phyloP scores from a whole-genome alignment of 2,329 filamentous ascomycete genomes.

The Paecilomyces sp. region DNA sequence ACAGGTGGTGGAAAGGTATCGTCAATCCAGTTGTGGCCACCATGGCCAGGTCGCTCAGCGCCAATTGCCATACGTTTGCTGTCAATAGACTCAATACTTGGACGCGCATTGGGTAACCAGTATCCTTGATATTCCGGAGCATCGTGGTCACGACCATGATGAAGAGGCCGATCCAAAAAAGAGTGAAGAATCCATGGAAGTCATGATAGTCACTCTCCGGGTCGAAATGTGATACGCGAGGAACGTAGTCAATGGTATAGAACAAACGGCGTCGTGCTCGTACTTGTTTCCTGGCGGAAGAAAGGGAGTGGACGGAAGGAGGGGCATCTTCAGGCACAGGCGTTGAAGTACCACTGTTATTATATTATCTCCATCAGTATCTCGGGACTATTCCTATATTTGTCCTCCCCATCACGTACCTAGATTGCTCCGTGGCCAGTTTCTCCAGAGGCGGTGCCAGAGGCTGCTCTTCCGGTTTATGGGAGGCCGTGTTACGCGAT shows the following conservation, averaged over 20 bases:
- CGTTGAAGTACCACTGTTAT: conserved; percentile 66
- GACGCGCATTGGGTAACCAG: conserved; percentile 75
- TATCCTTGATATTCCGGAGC: conserved; percentile 88
- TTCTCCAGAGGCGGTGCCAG: conserved; percentile 21
- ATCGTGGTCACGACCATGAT: conserved; percentile 97
- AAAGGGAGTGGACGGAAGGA: conserved; percentile 83
- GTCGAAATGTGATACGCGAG: conserved; percentile 92
- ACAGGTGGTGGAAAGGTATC: conserved; percentile 65
- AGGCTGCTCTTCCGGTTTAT: conserved; percentile 18
- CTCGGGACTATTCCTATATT: background rate
- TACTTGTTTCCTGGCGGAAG: conserved; percentile 73
- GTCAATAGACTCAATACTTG: conserved; percentile 85
- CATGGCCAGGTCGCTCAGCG: conserved; percentile 78
- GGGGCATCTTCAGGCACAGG: conserved; percentile 83
- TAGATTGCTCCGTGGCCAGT: conserved; percentile 23
- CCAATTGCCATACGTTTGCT: conserved; percentile 81
- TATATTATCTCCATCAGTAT: background rate
- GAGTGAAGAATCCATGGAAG: conserved; percentile 93
- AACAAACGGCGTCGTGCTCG: conserved; percentile 80
- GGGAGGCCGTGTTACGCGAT: conserved; percentile 23
- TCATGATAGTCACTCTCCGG: conserved; percentile 85
- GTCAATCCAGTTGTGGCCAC: conserved; percentile 65
- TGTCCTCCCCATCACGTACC: conserved; percentile 17
- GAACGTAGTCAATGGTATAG: conserved; percentile 84
- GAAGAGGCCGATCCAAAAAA: conserved; percentile 95